Evolutionary conservation across 352 stramenopile species (phyloP).

Genomic region (Aphanomyces stellatus): DNA sequence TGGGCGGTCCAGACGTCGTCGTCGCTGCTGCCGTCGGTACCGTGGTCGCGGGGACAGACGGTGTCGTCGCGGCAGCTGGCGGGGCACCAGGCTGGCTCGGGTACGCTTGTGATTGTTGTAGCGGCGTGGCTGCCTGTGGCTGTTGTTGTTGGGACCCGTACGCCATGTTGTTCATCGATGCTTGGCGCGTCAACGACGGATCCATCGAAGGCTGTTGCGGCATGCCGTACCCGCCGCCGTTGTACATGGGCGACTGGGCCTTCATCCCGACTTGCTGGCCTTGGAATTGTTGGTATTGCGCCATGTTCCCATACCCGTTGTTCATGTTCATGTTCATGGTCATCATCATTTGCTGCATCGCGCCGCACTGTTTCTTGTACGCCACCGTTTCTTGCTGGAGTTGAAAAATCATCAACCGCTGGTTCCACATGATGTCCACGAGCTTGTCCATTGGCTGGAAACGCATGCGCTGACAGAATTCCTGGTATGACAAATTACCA

Average conservation of each 20-base stretch:
- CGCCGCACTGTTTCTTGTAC: slow-evolving; percentile 4
- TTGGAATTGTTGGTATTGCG: not conserved
- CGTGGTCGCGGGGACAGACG: not conserved
- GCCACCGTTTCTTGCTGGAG: slow-evolving; percentile 11
- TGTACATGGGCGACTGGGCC: not conserved
- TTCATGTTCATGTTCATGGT: not conserved
- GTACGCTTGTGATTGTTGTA: no score
- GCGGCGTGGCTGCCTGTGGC: not conserved
- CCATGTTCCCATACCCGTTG: not conserved
- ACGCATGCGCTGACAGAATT: slow-evolving; percentile 17
- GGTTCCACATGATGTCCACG: slow-evolving; percentile 20
- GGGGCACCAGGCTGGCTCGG: not conserved
- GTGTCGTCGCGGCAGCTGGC: not conserved
- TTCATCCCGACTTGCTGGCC: not conserved
- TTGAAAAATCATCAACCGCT: slow-evolving; percentile 16
- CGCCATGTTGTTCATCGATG: not conserved
- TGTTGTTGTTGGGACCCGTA: not conserved
- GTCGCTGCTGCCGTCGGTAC: not conserved
- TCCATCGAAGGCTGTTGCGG: not conserved
- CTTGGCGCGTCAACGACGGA: not conserved
- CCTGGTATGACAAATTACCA: slow-evolving; percentile 9
- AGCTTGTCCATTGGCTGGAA: slow-evolving; percentile 18
- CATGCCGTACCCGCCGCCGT: not conserved
- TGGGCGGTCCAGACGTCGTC: not conserved
- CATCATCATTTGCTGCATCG: not conserved